Percentiles rank a stretch among this genome's conserved stretches.
Conservation (phyloP, 2,329 filamentous ascomycete species). For the Tetracladium maxilliforme region DNA sequence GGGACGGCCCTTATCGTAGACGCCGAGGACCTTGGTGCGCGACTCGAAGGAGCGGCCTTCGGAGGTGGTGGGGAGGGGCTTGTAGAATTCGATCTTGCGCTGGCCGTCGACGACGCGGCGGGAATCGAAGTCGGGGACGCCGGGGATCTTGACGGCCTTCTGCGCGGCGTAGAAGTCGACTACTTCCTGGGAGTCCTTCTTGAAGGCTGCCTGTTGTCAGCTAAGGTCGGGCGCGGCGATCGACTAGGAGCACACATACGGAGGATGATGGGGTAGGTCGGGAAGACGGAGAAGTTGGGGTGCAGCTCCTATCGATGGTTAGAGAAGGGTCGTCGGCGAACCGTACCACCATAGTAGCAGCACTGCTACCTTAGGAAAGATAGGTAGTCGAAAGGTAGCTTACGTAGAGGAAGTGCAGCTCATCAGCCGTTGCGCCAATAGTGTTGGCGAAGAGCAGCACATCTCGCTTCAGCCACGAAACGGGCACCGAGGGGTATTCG, state of each 20-base stretch:
- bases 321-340: conserved; percentile 2
- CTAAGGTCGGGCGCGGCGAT: too few species aligned
- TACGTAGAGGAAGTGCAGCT: conserved; percentile 82
- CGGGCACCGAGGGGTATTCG: conserved; percentile 57
- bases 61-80: conserved; percentile 45
- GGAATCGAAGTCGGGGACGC: conserved; percentile 50
- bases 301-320: conserved; percentile 53
- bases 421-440: conserved; percentile 64
- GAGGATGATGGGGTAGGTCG: conserved; percentile 72
- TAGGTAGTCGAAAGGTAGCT: too few species aligned
- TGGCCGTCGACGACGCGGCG: conserved; percentile 53
- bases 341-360: conserved; percentile 2
- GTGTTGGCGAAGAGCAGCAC: conserved; percentile 73
- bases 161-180: conserved; percentile 55
- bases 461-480: conserved; percentile 75
- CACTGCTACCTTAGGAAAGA: too few species aligned
- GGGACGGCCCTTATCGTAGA: conserved; percentile 61
- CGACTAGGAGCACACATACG: conserved; percentile 30
- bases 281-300: conserved; percentile 70
- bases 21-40: conserved; percentile 47
- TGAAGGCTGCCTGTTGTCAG: conserved; percentile 51
- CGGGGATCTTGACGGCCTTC: conserved; percentile 38
- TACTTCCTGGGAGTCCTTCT: conserved; percentile 49
- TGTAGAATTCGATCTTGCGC: conserved; percentile 46
- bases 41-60: conserved; percentile 49